Evolutionary conservation across 1,139 yeast genomes (phyloP).

Genomic region (Petasospora fabianii): DNA sequence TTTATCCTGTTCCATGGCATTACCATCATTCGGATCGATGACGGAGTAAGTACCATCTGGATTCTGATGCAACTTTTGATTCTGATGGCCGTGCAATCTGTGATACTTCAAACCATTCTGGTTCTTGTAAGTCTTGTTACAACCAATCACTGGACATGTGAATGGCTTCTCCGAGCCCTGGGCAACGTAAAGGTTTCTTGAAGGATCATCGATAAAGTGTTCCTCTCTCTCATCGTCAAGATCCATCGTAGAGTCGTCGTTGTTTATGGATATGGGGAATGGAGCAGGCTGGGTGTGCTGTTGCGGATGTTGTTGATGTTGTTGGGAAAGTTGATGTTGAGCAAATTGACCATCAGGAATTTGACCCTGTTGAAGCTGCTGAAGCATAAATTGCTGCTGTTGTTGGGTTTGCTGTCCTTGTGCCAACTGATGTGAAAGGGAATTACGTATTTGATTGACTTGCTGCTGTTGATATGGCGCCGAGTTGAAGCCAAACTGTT

Average conservation of each 20-base stretch:
- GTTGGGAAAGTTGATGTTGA: slow-evolving; percentile 8
- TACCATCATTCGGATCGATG: slow-evolving; percentile 92
- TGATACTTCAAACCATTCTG: slow-evolving; percentile 97
- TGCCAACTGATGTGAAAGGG: slow-evolving; percentile 12
- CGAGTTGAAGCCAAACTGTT: slow-evolving; percentile 13
- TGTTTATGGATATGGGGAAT: slow-evolving; percentile 23
- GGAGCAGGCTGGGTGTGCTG: slow-evolving; percentile 21
- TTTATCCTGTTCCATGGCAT: slow-evolving; percentile 93
- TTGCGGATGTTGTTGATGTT: slow-evolving; percentile 18
- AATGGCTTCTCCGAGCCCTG: slow-evolving; percentile 95
- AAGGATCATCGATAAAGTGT: slow-evolving; percentile 86
- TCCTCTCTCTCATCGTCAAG: slow-evolving; percentile 36
- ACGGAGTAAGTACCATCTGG: slow-evolving; percentile 92
- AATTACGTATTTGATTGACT: slow-evolving; percentile 12
- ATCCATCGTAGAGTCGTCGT: slow-evolving; percentile 35
- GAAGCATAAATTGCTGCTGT: slow-evolving; percentile 20
- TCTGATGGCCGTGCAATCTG: slow-evolving; percentile 93
- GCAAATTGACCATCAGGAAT: slow-evolving; percentile 10
- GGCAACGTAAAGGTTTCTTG: slow-evolving; percentile 86
- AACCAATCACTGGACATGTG: slow-evolving; percentile 96
- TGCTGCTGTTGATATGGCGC: slow-evolving; percentile 13
- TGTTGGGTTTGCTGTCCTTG: slow-evolving; percentile 13
- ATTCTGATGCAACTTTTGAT: slow-evolving; percentile 85
- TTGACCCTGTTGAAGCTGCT: slow-evolving; percentile 17
- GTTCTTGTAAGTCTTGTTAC: slow-evolving; percentile 95